A percentile compares a stretch with the other conserved stretches of the same genome.
phyloP scores from a whole-genome alignment of 2,329 filamentous ascomycete genomes.

The Ceratocystis diversiconidia region DNA sequence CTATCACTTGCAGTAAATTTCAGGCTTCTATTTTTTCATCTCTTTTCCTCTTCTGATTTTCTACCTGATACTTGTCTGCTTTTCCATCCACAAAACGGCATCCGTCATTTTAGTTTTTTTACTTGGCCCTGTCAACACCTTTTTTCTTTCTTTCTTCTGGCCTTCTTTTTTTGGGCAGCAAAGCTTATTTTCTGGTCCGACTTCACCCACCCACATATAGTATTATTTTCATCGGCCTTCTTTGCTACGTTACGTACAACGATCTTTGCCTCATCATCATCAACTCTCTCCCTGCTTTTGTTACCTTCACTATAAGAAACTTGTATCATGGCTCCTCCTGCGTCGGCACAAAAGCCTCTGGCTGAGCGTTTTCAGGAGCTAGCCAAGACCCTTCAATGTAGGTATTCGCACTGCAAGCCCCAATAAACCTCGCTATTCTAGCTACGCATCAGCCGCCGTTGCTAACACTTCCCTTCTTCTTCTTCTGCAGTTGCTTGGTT shows the following conservation, averaged over 20 bases:
- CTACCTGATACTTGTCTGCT: not conserved
- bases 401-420: conserved; percentile 26
- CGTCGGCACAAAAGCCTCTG: conserved; percentile 53
- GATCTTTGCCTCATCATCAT: not conserved
- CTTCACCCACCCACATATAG: not conserved
- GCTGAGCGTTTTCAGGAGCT: conserved; percentile 61
- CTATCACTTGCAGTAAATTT: not conserved
- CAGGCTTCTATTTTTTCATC: conserved; percentile 6
- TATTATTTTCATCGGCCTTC: not conserved
- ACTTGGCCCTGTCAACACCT: not conserved
- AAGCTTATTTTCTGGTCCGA: conserved; percentile 1
- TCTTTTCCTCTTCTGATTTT: conserved; percentile 7
- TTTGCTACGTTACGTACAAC: not conserved
- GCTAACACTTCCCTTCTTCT: conserved; percentile 26
- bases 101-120: conserved; percentile 7
- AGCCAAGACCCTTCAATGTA: conserved; percentile 86
- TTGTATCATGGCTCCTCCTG: conserved; percentile 36
- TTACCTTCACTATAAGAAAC: not conserved
- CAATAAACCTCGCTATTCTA: conserved; percentile 18
- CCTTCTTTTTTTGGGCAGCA: conserved; percentile 9
- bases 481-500: conserved; percentile 56
- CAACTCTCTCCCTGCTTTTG: not conserved
- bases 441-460: conserved; percentile 17
- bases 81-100: not conserved
- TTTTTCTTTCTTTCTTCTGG: conserved; percentile 1